These are phyloP conservation scores for Barbarea vulgaris DNA, from an alignment of 345 rosid species.

Conservation along the genomic window DNA sequence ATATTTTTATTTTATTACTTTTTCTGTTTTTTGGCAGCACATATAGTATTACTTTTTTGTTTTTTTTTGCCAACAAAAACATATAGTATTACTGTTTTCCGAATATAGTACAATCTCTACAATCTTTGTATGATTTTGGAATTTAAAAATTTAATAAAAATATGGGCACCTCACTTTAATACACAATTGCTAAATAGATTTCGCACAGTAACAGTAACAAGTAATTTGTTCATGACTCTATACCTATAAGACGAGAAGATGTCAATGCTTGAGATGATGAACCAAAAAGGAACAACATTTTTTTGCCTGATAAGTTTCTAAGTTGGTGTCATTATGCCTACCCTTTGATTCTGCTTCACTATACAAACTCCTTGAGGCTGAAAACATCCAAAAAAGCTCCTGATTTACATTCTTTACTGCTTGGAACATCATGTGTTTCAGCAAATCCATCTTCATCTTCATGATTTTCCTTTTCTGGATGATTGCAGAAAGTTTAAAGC, in stretches of 20 bases:
- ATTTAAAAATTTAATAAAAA: not conserved
- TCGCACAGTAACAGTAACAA: not conserved
- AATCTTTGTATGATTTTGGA: slow-evolving; percentile 3
- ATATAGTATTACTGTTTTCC: too few relatives aligned
- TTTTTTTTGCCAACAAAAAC: too few relatives aligned
- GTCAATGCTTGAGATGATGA: slow-evolving; percentile 19
- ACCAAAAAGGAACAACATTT: not conserved
- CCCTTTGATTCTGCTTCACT: slow-evolving; percentile 24
- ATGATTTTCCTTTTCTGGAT: not conserved
- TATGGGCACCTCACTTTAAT: not conserved
- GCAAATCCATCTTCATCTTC: slow-evolving; percentile 36
- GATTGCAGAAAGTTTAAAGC: not conserved
- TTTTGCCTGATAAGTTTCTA: slow-evolving; percentile 9
- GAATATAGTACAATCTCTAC: too few relatives aligned
- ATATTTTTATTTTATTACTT: too few relatives aligned
- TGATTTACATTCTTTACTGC: slow-evolving; percentile 29
- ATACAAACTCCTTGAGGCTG: slow-evolving; percentile 23
- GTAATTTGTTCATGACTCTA: slow-evolving; percentile 20
- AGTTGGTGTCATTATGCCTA: slow-evolving; percentile 40
- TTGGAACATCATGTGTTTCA: slow-evolving; percentile 40
- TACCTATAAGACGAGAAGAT: slow-evolving; percentile 15
- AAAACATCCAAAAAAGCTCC: slow-evolving; percentile 33
- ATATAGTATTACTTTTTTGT: too few relatives aligned
- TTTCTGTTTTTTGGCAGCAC: too few relatives aligned
- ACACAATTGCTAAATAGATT: not conserved